Conservation (phyloP, 2,329 filamentous ascomycete species). For the Claviceps arundinis region DNA sequence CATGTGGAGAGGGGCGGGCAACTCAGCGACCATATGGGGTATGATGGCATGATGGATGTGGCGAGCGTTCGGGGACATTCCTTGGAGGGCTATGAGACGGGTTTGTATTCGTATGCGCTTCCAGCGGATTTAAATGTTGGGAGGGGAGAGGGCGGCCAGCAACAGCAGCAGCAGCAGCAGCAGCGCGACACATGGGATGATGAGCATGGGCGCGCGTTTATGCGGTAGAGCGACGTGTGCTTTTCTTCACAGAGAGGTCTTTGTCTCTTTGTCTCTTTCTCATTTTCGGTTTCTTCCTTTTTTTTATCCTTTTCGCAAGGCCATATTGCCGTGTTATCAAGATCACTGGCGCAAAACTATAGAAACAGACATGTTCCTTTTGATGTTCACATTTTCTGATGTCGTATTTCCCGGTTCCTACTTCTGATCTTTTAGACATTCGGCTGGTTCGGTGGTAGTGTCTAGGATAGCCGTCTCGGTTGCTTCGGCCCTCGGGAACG, state of each 20-base stretch:
- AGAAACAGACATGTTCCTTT: too few relatives aligned
- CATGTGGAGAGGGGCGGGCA: slow-evolving; percentile 14
- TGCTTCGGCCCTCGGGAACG: too few relatives aligned
- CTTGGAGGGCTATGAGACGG: slow-evolving; percentile 22
- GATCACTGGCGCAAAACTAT: too few relatives aligned
- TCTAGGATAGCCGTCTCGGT: too few relatives aligned
- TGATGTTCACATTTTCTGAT: too few relatives aligned
- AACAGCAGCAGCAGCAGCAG: slow-evolving; percentile 2
- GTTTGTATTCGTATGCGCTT: slow-evolving; percentile 19
- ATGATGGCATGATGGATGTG: slow-evolving; percentile 19
- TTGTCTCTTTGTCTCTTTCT: background rate
- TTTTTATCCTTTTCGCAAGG: background rate
- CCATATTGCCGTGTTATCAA: background rate
- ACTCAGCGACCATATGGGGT: slow-evolving; percentile 11
- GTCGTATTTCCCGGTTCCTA: too few relatives aligned
- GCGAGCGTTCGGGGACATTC: slow-evolving; percentile 22
- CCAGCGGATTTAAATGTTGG: slow-evolving; percentile 18
- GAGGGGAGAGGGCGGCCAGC: background rate
- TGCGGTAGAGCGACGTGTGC: too few relatives aligned
- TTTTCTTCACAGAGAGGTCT: too few relatives aligned
- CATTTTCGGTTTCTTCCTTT: background rate
- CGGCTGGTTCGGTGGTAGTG: too few relatives aligned
- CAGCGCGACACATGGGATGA: slow-evolving; percentile 12
- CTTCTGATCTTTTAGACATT: too few relatives aligned
- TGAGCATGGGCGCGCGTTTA: background rate